A percentile compares a stretch with the other conserved stretches of the same genome.
These are phyloP conservation scores for Aspergillus coremiiformis DNA, from an alignment of 495 filamentous ascomycete species.

Conservation along the genomic window DNA sequence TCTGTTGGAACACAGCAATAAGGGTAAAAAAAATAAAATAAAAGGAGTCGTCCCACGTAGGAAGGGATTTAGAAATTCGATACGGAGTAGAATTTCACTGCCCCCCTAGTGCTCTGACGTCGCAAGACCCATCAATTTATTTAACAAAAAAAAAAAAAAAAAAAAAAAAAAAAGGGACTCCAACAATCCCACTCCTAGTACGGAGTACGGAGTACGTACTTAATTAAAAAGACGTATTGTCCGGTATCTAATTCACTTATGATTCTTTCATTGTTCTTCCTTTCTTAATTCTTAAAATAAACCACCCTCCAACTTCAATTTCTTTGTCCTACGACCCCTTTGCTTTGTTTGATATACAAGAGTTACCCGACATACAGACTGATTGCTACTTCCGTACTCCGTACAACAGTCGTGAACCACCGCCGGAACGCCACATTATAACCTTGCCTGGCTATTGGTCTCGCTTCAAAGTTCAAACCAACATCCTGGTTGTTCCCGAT, in stretches of 20 bases:
- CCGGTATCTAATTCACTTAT: too few species aligned
- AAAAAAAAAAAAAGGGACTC: neutral
- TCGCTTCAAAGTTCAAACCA: neutral
- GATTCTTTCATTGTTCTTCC: too few species aligned
- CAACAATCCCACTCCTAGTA: neutral
- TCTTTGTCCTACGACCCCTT: too few species aligned
- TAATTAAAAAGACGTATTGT: too few species aligned
- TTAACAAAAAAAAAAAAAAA: too few species aligned
- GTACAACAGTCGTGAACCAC: neutral
- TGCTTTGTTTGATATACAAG: too few species aligned
- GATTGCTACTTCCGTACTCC: too few species aligned
- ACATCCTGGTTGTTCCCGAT: neutral
- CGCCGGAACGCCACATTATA: neutral
- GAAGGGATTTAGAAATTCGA: neutral
- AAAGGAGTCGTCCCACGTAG: neutral
- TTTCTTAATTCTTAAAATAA: too few species aligned
- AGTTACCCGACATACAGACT: too few species aligned
- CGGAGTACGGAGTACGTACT: too few species aligned
- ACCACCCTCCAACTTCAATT: neutral
- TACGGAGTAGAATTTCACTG: too few species aligned
- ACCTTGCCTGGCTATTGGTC: conserved; percentile 3
- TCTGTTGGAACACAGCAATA: neutral
- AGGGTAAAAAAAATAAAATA: neutral
- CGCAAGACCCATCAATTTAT: neutral
- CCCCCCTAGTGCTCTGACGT: neutral